Base-by-base conservation (phyloP, 352 stramenopile genomes). In the Phytophthora macrochlamydospora region DNA sequence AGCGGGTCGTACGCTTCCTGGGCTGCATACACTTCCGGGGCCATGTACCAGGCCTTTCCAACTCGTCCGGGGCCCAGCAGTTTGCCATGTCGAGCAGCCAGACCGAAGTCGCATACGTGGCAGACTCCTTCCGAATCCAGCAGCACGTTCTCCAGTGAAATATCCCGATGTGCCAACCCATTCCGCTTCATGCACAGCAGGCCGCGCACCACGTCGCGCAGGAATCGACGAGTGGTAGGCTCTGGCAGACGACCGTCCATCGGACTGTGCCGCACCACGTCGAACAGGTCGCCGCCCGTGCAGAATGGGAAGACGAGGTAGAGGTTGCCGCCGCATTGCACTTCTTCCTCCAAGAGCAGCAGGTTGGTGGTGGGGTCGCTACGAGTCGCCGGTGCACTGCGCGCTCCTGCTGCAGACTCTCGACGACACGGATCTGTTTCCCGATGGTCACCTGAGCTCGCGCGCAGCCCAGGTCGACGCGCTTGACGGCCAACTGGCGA, bases 21-120 rank as follows among this genome's bases (percentile, higher is more conserved):
- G 12, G 56, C 73, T 48, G 73, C 73, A 45, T 75, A 88, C 14
- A 89, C 78, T 63, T 91, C 82, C 1, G 82, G 82, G 2, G 79
- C 78, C 76, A 91, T 91, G 72, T 91, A 91, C 73, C 78, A 88
- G 9, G 59, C 62, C 62, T 91, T 91, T 45, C 83, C 83, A 6
- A 89, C 77, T 31, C 78, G 67, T 33, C 70, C 67, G n/a, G 65
- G 63, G 7, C 62, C n/a, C 13, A 75, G 33, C n/a, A 65, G 56
- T 4, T 67, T 73, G 46, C 44, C 62, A 30, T 75, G 62, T 2
- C 65, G 48, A 1, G 54, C 38, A 13, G 76, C 78, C 6, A 90
- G 53, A 4, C 81, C 81, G 62, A 90, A 89, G 69, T 90, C 81
- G 51, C 72, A 81, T 14, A 90, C 59, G 30, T 84, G 65, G 52